Evolutionary conservation across 495 filamentous ascomycete species (phyloP), one percentile per base, ranked within the genome.

Genomic region (Hyaloscypha hepaticicola): DNA sequence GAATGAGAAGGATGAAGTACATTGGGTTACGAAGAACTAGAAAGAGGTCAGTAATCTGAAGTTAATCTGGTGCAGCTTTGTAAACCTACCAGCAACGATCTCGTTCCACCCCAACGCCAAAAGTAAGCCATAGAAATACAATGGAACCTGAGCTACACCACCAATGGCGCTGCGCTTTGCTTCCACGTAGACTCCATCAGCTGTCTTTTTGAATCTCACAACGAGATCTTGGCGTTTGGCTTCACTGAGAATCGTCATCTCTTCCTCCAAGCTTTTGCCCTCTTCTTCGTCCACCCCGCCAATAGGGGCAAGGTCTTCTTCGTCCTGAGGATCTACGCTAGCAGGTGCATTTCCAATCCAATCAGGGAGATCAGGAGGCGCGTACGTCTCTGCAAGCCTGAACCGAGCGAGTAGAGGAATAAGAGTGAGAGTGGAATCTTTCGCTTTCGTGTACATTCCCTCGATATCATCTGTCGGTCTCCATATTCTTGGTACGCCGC

Each of bases 81-180:
- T 64, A 31, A 58, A 75, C 90, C 81, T 82, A 96, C 92, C 90
- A 72, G 92, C 90, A 66, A 93, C 73, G 64, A 98, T 91, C 77
- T 99, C 95, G 75, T 99, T 99, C 95, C 95, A 98, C 26, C 95
- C 95, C 48, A 99, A 79, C 29, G 91, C 91, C 63, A 99, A 77
- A 59, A 99, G 77, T 56, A 97, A 70, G 22, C 85, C 94, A 68
- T 96, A 99, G 74, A 98, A 97, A 75, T 96, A 98, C 60, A 96
- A 72, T 22, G 95, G 95, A 61, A 98, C 90, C 77, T 98, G 93
- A 3, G 92, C 91, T 68, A 99, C 90, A 63, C 94, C 93, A 50
- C 95, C 95, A 72, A 98, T 96, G 34, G 95, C 94, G 76, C 92
- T 91, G 52, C 95, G 85, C 82, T 97, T 98, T 33, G 95, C 95